Evolutionary conservation across 192 early-diverging fungal species (phyloP).

Genomic region (Diversispora eburnea): DNA sequence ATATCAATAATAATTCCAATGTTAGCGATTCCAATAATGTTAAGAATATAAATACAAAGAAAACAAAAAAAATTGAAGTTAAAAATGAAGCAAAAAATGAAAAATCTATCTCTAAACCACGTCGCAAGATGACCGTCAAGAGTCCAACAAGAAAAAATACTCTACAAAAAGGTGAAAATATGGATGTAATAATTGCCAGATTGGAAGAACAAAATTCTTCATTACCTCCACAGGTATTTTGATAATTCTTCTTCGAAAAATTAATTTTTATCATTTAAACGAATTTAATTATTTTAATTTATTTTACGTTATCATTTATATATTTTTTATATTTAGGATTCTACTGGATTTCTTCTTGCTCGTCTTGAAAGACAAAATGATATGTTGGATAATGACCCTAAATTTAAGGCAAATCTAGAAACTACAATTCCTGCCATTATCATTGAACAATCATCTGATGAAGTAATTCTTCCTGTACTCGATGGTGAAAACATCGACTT

Average conservation of each 20-base stretch:
- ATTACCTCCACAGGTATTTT: slow-evolving; percentile 50
- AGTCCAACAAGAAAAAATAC: background rate
- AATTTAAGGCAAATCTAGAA: slow-evolving; percentile 54
- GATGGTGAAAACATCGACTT: slow-evolving; percentile 46
- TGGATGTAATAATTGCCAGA: slow-evolving; percentile 41
- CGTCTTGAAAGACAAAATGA: slow-evolving; percentile 59
- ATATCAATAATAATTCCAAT: background rate
- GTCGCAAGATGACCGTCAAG: background rate
- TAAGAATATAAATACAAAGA: background rate
- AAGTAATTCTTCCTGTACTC: slow-evolving; percentile 16
- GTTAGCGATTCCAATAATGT: background rate
- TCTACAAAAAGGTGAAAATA: slow-evolving; percentile 26
- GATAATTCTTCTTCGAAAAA: background rate
- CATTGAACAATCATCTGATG: slow-evolving; percentile 32
- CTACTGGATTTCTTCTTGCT: slow-evolving; percentile 53
- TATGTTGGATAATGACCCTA: slow-evolving; percentile 55
- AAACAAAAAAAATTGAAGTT: too few relatives aligned
- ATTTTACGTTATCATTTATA: background rate
- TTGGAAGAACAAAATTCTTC: slow-evolving; percentile 55
- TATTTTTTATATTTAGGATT: slow-evolving; percentile 41
- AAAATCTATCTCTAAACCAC: background rate
- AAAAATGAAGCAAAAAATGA: background rate
- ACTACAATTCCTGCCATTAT: slow-evolving; percentile 47
- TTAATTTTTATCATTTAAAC: background rate
- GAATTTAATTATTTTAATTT: slow-evolving; percentile 3